Conservation (phyloP, 2,329 filamentous ascomycete genomes). For the Aurifilum marmelostoma region DNA sequence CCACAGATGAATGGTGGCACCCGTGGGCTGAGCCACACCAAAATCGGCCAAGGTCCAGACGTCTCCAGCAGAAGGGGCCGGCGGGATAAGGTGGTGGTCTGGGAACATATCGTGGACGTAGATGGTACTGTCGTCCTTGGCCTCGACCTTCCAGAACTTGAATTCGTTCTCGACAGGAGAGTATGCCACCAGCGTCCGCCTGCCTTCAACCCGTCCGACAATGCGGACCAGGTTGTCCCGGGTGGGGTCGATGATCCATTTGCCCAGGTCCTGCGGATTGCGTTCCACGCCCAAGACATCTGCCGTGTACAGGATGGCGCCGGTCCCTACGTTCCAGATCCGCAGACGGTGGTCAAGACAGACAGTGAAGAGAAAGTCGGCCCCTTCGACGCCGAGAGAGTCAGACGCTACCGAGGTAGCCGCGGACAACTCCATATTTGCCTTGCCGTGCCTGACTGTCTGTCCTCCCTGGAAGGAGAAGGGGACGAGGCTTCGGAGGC, state of each 20-base stretch:
- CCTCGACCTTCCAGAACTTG: slow-evolving; percentile 84
- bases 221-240: slow-evolving; percentile 78
- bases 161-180: slow-evolving; percentile 89
- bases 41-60: slow-evolving; percentile 84
- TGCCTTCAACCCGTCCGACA: slow-evolving; percentile 59
- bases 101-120: slow-evolving; percentile 75
- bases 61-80: slow-evolving; percentile 70
- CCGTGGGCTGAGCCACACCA: slow-evolving; percentile 59
- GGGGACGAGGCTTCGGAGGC: slow-evolving; percentile 66
- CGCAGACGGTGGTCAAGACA: slow-evolving; percentile 87
- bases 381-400: slow-evolving; percentile 52
- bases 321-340: slow-evolving; percentile 85
- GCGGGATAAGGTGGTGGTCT: slow-evolving; percentile 62
- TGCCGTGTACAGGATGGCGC: slow-evolving; percentile 73
- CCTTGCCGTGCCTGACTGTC: slow-evolving; percentile 65
- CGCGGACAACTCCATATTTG: slow-evolving; percentile 68
- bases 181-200: slow-evolving; percentile 72
- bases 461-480: slow-evolving; percentile 69
- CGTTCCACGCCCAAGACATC: slow-evolving; percentile 75
- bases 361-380: slow-evolving; percentile 71
- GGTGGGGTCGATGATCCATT: slow-evolving; percentile 77
- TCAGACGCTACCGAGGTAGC: slow-evolving; percentile 65
- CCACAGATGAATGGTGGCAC: slow-evolving; percentile 68
- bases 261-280: slow-evolving; percentile 69
- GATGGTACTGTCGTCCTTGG: slow-evolving; percentile 61